These are phyloP conservation scores for Microcera coccophila DNA, from an alignment of 2,329 filamentous ascomycete genomes.

Conservation along the genomic window DNA sequence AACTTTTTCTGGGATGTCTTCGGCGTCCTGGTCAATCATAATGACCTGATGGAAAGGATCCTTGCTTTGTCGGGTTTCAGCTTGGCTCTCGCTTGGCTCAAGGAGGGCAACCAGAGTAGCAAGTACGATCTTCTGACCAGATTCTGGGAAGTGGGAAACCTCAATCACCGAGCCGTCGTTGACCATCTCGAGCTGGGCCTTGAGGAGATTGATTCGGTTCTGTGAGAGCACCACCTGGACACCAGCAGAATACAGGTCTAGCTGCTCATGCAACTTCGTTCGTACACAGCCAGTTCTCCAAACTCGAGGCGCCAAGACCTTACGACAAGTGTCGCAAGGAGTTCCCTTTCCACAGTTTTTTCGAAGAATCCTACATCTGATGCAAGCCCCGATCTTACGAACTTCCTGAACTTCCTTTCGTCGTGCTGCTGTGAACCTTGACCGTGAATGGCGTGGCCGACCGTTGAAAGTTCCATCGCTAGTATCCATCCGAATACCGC, in stretches of 20 bases:
- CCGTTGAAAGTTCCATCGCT: slow-evolving; percentile 42
- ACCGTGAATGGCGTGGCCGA: slow-evolving; percentile 50
- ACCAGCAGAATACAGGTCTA: slow-evolving; percentile 61
- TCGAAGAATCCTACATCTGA: slow-evolving; percentile 61
- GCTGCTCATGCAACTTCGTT: slow-evolving; percentile 57
- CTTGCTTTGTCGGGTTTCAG: slow-evolving; percentile 32
- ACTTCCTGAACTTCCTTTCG: slow-evolving; percentile 63
- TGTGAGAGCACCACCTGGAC: slow-evolving; percentile 61
- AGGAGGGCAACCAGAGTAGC: slow-evolving; percentile 31
- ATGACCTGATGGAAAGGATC: slow-evolving; percentile 38
- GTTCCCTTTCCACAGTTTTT: slow-evolving; percentile 64
- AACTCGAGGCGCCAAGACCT: slow-evolving; percentile 60
- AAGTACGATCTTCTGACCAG: slow-evolving; percentile 42
- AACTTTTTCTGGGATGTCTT: slow-evolving; percentile 56
- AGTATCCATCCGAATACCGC: slow-evolving; percentile 53
- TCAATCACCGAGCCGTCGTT: slow-evolving; percentile 51
- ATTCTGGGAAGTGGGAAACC: slow-evolving; percentile 56
- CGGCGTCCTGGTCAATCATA: slow-evolving; percentile 59
- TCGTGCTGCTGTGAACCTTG: slow-evolving; percentile 54
- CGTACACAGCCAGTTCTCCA: slow-evolving; percentile 63
- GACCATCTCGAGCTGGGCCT: slow-evolving; percentile 46
- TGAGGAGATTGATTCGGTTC: slow-evolving; percentile 54
- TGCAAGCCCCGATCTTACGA: slow-evolving; percentile 61
- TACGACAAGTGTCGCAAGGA: slow-evolving; percentile 60
- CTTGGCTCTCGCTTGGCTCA: slow-evolving; percentile 36